Conservation (phyloP, 2,329 filamentous ascomycete species). For the Fusarium redolens region DNA sequence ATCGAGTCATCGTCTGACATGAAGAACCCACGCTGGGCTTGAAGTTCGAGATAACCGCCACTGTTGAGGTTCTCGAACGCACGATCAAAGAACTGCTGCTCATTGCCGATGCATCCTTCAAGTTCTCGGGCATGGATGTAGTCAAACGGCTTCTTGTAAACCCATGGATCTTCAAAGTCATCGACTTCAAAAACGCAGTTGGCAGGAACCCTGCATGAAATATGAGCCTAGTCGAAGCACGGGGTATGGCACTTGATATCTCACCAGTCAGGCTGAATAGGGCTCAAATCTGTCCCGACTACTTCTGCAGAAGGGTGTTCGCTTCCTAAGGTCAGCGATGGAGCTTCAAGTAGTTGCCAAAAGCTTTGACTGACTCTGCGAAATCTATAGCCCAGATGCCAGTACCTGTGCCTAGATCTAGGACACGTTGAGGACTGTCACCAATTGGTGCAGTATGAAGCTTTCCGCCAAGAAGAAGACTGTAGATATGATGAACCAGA, state of each 20-base stretch:
- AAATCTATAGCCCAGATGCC: constrained; percentile 37
- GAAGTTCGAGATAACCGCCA: constrained; percentile 26
- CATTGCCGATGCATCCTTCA: constrained; percentile 28
- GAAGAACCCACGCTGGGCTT: constrained; percentile 16
- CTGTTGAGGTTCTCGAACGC: constrained; percentile 18
- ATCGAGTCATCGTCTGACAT: constrained; percentile 31
- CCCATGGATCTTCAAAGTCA: constrained; percentile 30
- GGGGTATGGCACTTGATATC: fast-evolving
- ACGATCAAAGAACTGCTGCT: constrained; percentile 23
- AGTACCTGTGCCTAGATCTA: constrained; percentile 28
- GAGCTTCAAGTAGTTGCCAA: fast-evolving
- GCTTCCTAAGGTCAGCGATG: neutral
- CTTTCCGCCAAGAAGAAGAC: constrained; percentile 17
- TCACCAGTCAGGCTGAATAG: constrained; percentile 35
- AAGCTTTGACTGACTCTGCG: constrained; percentile 12
- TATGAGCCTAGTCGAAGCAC: fast-evolving
- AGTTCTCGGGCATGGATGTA: constrained; percentile 36
- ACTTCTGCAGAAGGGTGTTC: constrained; percentile 32
- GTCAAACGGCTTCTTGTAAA: constrained; percentile 29
- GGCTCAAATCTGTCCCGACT: constrained; percentile 33
- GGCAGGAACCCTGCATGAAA: neutral
- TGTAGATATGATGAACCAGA: constrained; percentile 30
- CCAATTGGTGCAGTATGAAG: constrained; percentile 20
- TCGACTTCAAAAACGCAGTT: constrained; percentile 33
- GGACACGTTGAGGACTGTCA: constrained; percentile 15